phyloP scores from a whole-genome alignment of 2,329 filamentous ascomycete species.

The Dactylonectria macrodidyma region DNA sequence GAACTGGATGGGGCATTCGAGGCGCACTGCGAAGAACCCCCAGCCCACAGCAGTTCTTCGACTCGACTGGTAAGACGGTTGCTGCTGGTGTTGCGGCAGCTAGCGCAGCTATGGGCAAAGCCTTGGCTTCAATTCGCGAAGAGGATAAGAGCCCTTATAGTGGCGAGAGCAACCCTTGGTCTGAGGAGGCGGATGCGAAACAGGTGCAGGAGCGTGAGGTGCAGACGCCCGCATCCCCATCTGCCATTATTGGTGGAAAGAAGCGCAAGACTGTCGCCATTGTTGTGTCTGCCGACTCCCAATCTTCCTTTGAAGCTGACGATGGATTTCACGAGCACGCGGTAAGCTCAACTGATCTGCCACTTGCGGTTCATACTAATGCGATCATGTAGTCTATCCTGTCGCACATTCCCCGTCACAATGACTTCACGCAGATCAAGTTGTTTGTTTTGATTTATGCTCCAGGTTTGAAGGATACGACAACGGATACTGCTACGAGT shows the following conservation, averaged over 20 bases:
- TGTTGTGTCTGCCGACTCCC: slow-evolving; percentile 85
- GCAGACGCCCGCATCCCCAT: slow-evolving; percentile 46
- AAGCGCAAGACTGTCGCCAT: slow-evolving; percentile 87
- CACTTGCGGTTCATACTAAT: slow-evolving; percentile 25
- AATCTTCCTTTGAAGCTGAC: slow-evolving; percentile 71
- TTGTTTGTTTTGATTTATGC: slow-evolving; percentile 93
- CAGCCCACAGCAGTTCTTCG: slow-evolving; percentile 90
- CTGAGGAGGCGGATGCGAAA: slow-evolving; percentile 86
- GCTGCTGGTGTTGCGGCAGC: slow-evolving; percentile 87
- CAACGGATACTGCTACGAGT: slow-evolving; percentile 65
- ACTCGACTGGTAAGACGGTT: slow-evolving; percentile 85
- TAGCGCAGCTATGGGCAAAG: slow-evolving; percentile 85
- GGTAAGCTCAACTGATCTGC: slow-evolving; percentile 68
- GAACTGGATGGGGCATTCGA: slow-evolving; percentile 78
- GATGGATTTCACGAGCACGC: slow-evolving; percentile 82
- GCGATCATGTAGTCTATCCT: slow-evolving; percentile 78
- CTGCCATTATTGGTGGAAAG: slow-evolving; percentile 56
- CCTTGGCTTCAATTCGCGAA: slow-evolving; percentile 86
- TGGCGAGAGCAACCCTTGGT: slow-evolving; percentile 88
- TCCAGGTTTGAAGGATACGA: slow-evolving; percentile 80
- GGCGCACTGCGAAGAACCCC: slow-evolving; percentile 86
- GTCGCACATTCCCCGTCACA: slow-evolving; percentile 86
- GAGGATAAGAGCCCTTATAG: slow-evolving; percentile 83
- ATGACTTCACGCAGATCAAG: slow-evolving; percentile 80
- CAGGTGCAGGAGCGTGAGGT: slow-evolving; percentile 60